phyloP scores from a whole-genome alignment of 768 basidiomycete genomes.

The Auriculariales sp. region DNA sequence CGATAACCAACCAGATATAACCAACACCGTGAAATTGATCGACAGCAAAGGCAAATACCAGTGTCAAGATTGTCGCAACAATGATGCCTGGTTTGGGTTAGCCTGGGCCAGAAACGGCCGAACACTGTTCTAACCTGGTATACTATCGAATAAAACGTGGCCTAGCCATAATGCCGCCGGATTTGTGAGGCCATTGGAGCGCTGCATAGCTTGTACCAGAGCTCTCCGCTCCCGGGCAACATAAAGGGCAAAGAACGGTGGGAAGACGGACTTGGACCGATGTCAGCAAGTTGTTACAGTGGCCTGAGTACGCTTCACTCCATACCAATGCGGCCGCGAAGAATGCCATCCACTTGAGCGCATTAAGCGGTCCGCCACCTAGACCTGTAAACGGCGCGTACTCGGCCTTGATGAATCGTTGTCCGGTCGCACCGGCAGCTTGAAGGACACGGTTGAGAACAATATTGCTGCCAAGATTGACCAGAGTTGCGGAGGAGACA shows the following conservation, averaged over 20 bases:
- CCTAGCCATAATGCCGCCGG: slow-evolving; percentile 66
- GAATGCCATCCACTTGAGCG: slow-evolving; percentile 62
- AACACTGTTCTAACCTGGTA: no score
- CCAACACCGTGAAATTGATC: slow-evolving; percentile 59
- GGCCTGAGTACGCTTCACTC: background rate
- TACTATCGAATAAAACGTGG: slow-evolving; percentile 59
- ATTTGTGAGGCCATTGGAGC: slow-evolving; percentile 59
- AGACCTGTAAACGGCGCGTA: slow-evolving; percentile 45
- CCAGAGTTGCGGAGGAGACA: slow-evolving; percentile 38
- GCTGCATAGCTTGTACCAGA: slow-evolving; percentile 66
- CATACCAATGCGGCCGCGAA: slow-evolving; percentile 59
- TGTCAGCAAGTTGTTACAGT: slow-evolving; percentile 4
- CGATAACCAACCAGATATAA: slow-evolving; percentile 50
- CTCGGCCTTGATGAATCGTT: slow-evolving; percentile 34
- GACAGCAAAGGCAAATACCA: slow-evolving; percentile 41
- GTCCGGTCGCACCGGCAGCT: slow-evolving; percentile 21
- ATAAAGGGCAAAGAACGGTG: slow-evolving; percentile 72
- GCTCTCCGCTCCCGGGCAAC: slow-evolving; percentile 58
- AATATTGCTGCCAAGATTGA: slow-evolving; percentile 57
- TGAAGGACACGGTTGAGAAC: slow-evolving; percentile 51
- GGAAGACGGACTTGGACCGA: slow-evolving; percentile 43
- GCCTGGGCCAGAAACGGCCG: no score
- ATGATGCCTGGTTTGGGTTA: slow-evolving; percentile 40
- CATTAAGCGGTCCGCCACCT: slow-evolving; percentile 39
- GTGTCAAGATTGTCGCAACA: slow-evolving; percentile 46